Conservation (phyloP, 176 grass and related monocot species). For the Hsuehochloa calcarea region DNA sequence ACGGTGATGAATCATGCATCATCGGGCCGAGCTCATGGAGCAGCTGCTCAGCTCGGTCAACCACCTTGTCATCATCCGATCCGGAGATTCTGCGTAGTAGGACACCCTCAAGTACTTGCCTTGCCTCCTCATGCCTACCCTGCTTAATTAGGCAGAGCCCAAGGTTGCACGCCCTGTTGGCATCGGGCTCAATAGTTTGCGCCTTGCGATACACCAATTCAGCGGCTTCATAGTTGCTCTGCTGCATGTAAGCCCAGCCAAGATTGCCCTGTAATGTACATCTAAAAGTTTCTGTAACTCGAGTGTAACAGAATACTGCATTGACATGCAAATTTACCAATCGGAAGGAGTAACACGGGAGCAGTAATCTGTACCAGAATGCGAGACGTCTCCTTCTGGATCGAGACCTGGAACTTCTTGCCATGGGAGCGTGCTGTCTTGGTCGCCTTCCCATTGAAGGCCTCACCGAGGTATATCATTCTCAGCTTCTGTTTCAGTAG, state of each 20-base stretch:
- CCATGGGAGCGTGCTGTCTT: constrained; percentile 93
- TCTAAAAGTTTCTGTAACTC: neutral
- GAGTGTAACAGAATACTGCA: neutral
- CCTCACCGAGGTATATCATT: constrained; percentile 78
- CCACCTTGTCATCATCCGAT: constrained; percentile 51
- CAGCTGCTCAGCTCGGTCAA: constrained; percentile 59
- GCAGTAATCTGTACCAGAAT: constrained; percentile 50
- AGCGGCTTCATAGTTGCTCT: constrained; percentile 61
- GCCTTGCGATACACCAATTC: constrained; percentile 82
- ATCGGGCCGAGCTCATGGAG: constrained; percentile 39
- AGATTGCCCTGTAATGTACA: constrained; percentile 67
- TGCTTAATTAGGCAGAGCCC: constrained; percentile 73
- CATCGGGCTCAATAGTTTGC: constrained; percentile 70
- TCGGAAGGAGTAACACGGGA: neutral
- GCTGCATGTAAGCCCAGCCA: constrained; percentile 97
- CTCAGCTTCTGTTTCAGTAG: constrained; percentile 86
- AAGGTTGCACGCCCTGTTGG: constrained; percentile 87
- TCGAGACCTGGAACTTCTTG: constrained; percentile 97
- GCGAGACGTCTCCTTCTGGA: constrained; percentile 80
- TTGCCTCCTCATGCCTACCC: constrained; percentile 48
- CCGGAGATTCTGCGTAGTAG: constrained; percentile 33
- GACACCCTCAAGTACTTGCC: constrained; percentile 48
- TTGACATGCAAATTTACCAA: neutral
- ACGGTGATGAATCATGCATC: neutral
- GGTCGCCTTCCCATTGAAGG: constrained; percentile 82